Base-by-base conservation (phyloP, 352 stramenopile genomes). In the Phytophthora foliorum region DNA sequence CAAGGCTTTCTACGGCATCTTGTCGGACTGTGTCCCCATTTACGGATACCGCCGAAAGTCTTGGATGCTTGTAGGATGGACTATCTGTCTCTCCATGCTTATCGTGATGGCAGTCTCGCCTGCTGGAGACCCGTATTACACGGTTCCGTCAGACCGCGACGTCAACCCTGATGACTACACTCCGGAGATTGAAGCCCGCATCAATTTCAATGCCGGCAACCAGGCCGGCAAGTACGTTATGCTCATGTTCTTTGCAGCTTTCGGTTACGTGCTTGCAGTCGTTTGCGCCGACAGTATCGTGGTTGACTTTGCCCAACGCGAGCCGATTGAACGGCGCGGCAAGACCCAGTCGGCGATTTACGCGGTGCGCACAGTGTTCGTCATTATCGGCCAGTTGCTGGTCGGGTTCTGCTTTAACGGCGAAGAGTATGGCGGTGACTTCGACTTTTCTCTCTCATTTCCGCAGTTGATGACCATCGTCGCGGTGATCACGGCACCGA, bases 11-110 rank as follows among this genome's bases (percentile, higher is more conserved):
- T 68, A 68, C 25, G 51, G 57, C 34, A 55, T 59, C 19, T 11
- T 69, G 29, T 74, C 75, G 19, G 88, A 94, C 67, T 93, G 83
- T 64, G 76, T 90, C 49, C 86, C 86, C 16, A 88, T 94, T 19
- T 69, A 24, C n/a, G 65, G 65, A 11, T 69, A 69, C 45, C 65
- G 65, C 32, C 65, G 65, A 31, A 55, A 57, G 13, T 36, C 54
- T 8, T 74, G 52, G 41, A 69, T 74, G 58, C 21, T 74, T n/a
- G 68, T 90, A 45, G 86, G 86, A 21, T 82, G 75, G 73, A 53
- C 32, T 4, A 51, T 82, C 19, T 80, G 54, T 24, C 38, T 81
- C 3, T 14, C 60, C n/a, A 72, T 63, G 57, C 50, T 77, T 3
- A 13, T 79, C 6, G 44, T 78, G 29, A 79, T 84, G 63, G 56